A percentile compares a stretch with the other conserved stretches of the same genome.
Evolutionary conservation across 2,329 filamentous ascomycete genomes (phyloP).

Genomic region (Knufia fluminis): DNA sequence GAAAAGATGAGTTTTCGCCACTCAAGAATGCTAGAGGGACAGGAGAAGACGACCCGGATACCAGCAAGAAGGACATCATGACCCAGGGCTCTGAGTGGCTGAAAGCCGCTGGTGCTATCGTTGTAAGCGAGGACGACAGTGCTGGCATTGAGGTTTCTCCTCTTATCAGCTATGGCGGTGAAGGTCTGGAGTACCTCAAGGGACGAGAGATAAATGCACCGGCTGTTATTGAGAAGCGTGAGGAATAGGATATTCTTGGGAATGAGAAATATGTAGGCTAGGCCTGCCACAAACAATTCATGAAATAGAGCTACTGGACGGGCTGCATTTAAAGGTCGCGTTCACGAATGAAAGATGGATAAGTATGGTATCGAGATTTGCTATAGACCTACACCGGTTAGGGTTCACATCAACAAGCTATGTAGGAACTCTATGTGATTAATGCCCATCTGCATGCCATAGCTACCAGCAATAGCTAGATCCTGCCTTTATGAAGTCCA

Average conservation of each 20-base stretch:
- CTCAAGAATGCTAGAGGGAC: slow-evolving; percentile 84
- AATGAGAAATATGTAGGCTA: background rate
- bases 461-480: too few species aligned
- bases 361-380: too few species aligned
- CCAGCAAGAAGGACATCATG: slow-evolving; percentile 84
- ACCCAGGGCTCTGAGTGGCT: slow-evolving; percentile 81
- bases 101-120: slow-evolving; percentile 64
- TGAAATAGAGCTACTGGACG: too few species aligned
- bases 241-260: background rate
- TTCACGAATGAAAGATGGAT: too few species aligned
- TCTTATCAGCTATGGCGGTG: slow-evolving; percentile 74
- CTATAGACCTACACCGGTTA: too few species aligned
- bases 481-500: too few species aligned
- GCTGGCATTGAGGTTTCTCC: slow-evolving; percentile 83
- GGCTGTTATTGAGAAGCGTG: slow-evolving; percentile 49
- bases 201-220: slow-evolving; percentile 53
- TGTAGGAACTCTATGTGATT: too few species aligned
- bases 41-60: slow-evolving; percentile 88
- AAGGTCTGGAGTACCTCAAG: slow-evolving; percentile 54
- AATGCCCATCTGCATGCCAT: too few species aligned
- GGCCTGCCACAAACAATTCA: too few species aligned
- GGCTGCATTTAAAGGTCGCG: too few species aligned
- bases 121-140: slow-evolving; percentile 55
- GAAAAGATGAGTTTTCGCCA: slow-evolving; percentile 96
- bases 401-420: too few species aligned